Conservation (phyloP, 73 alveolate genomes). For the Stentor coeruleus region DNA sequence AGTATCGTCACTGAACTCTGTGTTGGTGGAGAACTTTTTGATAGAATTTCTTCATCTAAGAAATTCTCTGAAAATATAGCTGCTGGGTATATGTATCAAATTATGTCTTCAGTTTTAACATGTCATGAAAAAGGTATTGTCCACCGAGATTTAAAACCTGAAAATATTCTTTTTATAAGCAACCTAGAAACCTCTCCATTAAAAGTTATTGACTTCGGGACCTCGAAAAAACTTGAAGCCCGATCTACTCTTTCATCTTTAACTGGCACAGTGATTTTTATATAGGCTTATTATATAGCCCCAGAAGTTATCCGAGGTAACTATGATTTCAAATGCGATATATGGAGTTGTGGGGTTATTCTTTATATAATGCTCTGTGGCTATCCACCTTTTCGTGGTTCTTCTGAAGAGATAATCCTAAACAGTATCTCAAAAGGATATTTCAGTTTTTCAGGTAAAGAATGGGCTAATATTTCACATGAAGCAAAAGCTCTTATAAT, state of each 20-base stretch:
- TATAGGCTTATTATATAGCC: slow-evolving; percentile 76
- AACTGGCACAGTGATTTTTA: slow-evolving; percentile 54
- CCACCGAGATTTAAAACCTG: slow-evolving; percentile 41
- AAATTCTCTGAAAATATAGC: slow-evolving; percentile 70
- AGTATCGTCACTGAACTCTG: background rate
- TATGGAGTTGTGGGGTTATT: slow-evolving; percentile 86
- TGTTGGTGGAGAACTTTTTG: background rate
- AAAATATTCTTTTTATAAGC: slow-evolving; percentile 14
- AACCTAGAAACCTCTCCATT: background rate
- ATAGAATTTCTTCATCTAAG: slow-evolving; percentile 15
- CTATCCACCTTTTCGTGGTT: slow-evolving; percentile 87
- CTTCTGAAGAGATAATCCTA: slow-evolving; percentile 58
- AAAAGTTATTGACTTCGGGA: slow-evolving; percentile 88
- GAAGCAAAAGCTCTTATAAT: slow-evolving; percentile 43
- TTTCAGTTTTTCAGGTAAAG: slow-evolving; percentile 33
- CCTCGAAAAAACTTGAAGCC: slow-evolving; percentile 48
- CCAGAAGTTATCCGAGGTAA: slow-evolving; percentile 64
- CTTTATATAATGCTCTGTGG: slow-evolving; percentile 79
- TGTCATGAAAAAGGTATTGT: slow-evolving; percentile 75
- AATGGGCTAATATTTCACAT: slow-evolving; percentile 38
- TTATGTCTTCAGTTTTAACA: slow-evolving; percentile 67
- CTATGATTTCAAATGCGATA: slow-evolving; percentile 72
- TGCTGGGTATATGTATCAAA: slow-evolving; percentile 69
- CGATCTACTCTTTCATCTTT: no score
- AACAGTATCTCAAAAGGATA: slow-evolving; percentile 32